A percentile compares a stretch with the other conserved stretches of the same genome.
Evolutionary conservation across 2,329 filamentous ascomycete genomes (phyloP).

Genomic region (Neonectria punicea): DNA sequence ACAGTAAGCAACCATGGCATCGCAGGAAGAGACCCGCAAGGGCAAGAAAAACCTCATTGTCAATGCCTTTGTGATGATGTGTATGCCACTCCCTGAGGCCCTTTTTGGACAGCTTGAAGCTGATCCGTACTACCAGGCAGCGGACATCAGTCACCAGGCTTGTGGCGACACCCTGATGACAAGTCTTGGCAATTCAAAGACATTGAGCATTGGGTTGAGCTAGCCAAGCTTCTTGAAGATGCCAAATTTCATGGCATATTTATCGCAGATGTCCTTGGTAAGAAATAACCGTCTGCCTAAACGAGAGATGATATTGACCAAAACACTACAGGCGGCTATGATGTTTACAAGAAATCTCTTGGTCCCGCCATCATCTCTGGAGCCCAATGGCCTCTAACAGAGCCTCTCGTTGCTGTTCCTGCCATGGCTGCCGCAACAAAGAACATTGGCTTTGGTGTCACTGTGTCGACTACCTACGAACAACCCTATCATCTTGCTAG

Average conservation of each 20-base stretch:
- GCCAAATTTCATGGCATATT: constrained; percentile 75
- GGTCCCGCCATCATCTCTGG: constrained; percentile 70
- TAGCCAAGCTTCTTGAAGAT: constrained; percentile 68
- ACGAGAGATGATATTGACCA: neutral
- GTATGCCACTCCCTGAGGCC: constrained; percentile 29
- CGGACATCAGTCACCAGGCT: constrained; percentile 59
- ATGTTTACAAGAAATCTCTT: constrained; percentile 73
- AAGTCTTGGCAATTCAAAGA: constrained; percentile 70
- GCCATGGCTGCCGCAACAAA: constrained; percentile 77
- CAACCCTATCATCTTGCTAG: constrained; percentile 76
- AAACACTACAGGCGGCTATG: constrained; percentile 65
- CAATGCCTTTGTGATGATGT: constrained; percentile 57
- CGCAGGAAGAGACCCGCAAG: constrained; percentile 23
- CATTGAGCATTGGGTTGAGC: constrained; percentile 68
- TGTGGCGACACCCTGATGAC: constrained; percentile 72
- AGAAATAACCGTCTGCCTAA: neutral
- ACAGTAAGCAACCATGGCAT: constrained; percentile 28
- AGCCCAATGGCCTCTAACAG: constrained; percentile 77
- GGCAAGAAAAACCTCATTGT: constrained; percentile 54
- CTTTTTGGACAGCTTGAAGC: constrained; percentile 8
- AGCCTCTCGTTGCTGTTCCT: constrained; percentile 71
- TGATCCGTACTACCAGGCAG: constrained; percentile 42
- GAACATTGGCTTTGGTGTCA: constrained; percentile 76
- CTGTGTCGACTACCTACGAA: constrained; percentile 76
- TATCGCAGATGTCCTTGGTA: constrained; percentile 72